Base-by-base conservation (phyloP, 164 flowering plant genomes). In the Stephania yunnanensis region DNA sequence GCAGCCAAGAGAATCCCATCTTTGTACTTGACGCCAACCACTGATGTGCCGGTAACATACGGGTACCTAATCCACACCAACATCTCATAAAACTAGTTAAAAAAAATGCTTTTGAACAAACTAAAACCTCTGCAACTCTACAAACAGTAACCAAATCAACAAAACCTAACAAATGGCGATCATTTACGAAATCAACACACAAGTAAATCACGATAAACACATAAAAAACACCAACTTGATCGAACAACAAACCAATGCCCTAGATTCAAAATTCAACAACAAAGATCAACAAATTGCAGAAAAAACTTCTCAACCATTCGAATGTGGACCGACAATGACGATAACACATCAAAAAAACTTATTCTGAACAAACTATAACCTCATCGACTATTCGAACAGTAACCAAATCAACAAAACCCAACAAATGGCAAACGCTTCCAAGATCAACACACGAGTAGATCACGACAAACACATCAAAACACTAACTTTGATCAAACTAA, bases 1-100 rank as follows among this genome's bases (percentile, higher is more conserved):
- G 97, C 87, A 82, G 93, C 91, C 91, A 95, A 86, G 46, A 95
- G 85, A 81, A 95, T 84, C 17, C 98, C 97, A 87, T 95, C 98
- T 75, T 87, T 90, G 83, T 95, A 95, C 76, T 95, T 95, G 69
- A 95, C 53, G 70, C 88, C 97, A 10, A 95, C 75, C 61, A 95
- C 97, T 3, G 99, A 95, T 4, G 99, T 89, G 1, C 99, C 98
- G 63, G 99, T 95, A 19, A 93, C 98, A 81, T 89, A 91, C 0
- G 99, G 99, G 64, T 83, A 78, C 89, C 99, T 95, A 70, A 58
- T 19, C 64, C 20, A 58, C n/a, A 12, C 20, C 64, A 58, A 5
- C n/a, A 58, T 58, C 64, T 58, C 19, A 19, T 15, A 58, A 50
- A 50, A 50, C 55, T 7, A 50, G 15, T 9, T 50, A 15, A 50